A percentile compares a stretch with the other conserved stretches of the same genome.
Evolutionary conservation across 345 rosid genomes (phyloP).

Genomic region (Pistacia integerrima): DNA sequence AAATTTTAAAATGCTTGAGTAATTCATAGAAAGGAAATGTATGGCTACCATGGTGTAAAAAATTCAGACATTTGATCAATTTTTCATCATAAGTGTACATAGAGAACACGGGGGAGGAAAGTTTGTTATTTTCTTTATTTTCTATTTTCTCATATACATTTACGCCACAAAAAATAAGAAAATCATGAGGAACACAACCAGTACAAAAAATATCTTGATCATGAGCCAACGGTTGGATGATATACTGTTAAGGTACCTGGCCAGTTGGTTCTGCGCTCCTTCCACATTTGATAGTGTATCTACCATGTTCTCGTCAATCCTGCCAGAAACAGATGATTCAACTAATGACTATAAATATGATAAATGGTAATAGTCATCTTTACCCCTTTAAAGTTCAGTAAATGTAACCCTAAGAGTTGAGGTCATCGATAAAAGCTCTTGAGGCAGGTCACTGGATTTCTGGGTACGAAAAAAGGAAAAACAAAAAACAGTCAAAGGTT

Average conservation of each 20-base stretch:
- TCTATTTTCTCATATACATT: constrained; percentile 15
- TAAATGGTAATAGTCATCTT: too few species aligned
- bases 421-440: too few species aligned
- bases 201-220: constrained; percentile 78
- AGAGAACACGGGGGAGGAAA: neutral
- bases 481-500: neutral
- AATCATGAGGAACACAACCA: constrained; percentile 74
- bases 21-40: neutral
- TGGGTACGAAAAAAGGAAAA: too few species aligned
- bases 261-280: constrained; percentile 64
- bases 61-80: neutral
- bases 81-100: neutral
- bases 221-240: constrained; percentile 84
- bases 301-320: constrained; percentile 86
- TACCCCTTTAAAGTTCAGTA: too few species aligned
- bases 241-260: constrained; percentile 71
- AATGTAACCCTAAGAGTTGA: too few species aligned
- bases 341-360: neutral
- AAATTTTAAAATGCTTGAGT: neutral
- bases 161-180: constrained; percentile 82
- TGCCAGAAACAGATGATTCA: constrained; percentile 21
- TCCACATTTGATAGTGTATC: constrained; percentile 71
- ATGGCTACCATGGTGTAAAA: neutral
- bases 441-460: too few species aligned
- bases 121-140: constrained; percentile 16